Evolutionary conservation across 345 rosid genomes (phyloP).

Genomic region (Eucalyptus coolabah): DNA sequence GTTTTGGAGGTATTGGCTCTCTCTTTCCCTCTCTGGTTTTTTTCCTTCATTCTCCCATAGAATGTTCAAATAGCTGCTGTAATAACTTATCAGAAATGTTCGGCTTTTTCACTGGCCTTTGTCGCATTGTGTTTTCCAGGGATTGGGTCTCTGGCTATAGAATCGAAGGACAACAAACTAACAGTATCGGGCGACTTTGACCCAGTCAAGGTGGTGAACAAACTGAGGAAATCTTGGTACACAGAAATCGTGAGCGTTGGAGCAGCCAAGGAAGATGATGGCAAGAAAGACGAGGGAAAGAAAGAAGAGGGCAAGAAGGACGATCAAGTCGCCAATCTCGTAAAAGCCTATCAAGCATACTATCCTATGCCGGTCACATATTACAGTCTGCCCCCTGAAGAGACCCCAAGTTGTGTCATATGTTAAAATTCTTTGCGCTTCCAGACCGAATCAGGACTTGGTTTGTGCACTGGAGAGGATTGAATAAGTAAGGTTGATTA

Average conservation of each 20-base stretch:
- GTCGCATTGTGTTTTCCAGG: background rate
- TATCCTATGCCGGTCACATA: background rate
- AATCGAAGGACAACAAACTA: background rate
- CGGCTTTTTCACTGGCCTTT: background rate
- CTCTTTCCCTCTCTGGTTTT: background rate
- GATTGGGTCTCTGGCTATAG: background rate
- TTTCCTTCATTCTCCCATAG: background rate
- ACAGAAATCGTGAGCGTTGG: background rate
- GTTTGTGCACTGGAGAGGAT: background rate
- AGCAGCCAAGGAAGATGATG: background rate
- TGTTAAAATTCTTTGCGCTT: no score
- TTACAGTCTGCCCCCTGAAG: background rate
- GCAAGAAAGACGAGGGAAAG: background rate
- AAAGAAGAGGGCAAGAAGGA: background rate
- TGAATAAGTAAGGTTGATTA: background rate
- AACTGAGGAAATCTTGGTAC: background rate
- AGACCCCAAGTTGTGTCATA: background rate
- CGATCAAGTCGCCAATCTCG: background rate
- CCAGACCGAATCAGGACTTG: background rate
- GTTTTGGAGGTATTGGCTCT: background rate
- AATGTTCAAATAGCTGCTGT: background rate
- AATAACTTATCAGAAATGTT: background rate
- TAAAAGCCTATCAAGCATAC: background rate
- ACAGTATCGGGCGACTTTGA: background rate
- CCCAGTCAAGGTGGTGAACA: background rate